These are phyloP conservation scores for Luzula sylvatica DNA, from an alignment of 176 grass and related monocot genomes.

Conservation along the genomic window DNA sequence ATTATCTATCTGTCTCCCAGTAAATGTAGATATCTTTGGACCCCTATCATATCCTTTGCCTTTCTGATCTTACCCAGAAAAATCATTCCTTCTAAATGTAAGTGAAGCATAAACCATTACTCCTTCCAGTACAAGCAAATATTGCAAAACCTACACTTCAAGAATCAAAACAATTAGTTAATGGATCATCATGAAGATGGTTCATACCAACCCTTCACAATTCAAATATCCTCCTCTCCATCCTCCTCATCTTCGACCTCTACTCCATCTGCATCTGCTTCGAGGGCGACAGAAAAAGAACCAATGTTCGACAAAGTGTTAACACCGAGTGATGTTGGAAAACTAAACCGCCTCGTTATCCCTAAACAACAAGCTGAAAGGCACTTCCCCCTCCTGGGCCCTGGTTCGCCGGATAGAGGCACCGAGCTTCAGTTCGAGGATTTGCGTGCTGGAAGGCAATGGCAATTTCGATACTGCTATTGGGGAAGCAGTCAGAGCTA, in stretches of 20 bases:
- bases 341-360: conserved; percentile 77
- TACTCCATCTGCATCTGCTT: neutral
- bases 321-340: conserved; percentile 82
- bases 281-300: conserved; percentile 24
- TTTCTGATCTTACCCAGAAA: neutral
- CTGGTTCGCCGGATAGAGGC: conserved; percentile 17
- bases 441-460: conserved; percentile 25
- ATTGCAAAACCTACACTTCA: neutral
- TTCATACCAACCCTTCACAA: conserved; percentile 4
- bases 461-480: conserved; percentile 68
- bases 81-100: conserved; percentile 1
- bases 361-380: conserved; percentile 71
- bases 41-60: neutral
- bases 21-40: neutral
- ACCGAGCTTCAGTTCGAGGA: conserved; percentile 46
- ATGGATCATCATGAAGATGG: conserved; percentile 9
- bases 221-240: conserved; percentile 16
- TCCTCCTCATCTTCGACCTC: neutral
- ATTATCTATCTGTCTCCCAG: conserved; percentile 3
- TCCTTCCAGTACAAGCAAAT: neutral
- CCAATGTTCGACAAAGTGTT: conserved; percentile 75
- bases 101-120: conserved; percentile 1
- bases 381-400: conserved; percentile 35
- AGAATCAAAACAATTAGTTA: neutral
- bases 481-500: conserved; percentile 84